Evolutionary conservation across 345 rosid species (phyloP), one percentile per base, ranked within the genome.

Genomic region (Cardamine resedifolia): DNA sequence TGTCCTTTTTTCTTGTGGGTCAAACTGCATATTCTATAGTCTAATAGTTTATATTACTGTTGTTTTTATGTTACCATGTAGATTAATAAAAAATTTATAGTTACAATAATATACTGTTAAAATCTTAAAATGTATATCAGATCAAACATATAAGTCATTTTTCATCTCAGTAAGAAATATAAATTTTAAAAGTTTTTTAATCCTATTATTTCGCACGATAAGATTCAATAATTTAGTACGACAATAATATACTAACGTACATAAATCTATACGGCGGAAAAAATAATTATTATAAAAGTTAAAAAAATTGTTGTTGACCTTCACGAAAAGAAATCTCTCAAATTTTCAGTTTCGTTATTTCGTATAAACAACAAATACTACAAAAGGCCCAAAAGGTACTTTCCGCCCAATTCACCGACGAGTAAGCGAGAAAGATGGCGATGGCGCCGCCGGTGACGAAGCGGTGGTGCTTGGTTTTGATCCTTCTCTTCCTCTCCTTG

Each of bases 391-490:
- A 64, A 56, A 47, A 20, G 2, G 31, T 26, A 4, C 11, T 36
- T 38, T 18, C 60, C 34, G 28, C 74, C 7, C 43, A 50, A 52
- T 9, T 62, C 60, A 73, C 62, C 77, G 71, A 49, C 70, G 62
- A 58, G 33, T 41, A 73, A 67, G 34, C 79, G 68, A 50, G 53
- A n/a, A 44, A 64, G 67, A 88, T 88, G 96, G 90, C 83, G 67
- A 88, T 88, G 96, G 90, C 83, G 85, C 85, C 86, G 78, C 80
- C 88, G 89, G 76, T 68, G 33, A 30, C 81, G 78, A 57, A 70
- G 8, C 85, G 86, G 75, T 83, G 91, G 86, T 80, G 81, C 67
- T 79, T 64, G 5, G 63, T 67, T 26, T 48, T 81, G 75, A 74
- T 65, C 2, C 48, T 61, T 38, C 44, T 94, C 36, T 5, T 83